Evolutionary conservation across 2,329 filamentous ascomycete species (phyloP).

Genomic region (Colletotrichum camelliae): DNA sequence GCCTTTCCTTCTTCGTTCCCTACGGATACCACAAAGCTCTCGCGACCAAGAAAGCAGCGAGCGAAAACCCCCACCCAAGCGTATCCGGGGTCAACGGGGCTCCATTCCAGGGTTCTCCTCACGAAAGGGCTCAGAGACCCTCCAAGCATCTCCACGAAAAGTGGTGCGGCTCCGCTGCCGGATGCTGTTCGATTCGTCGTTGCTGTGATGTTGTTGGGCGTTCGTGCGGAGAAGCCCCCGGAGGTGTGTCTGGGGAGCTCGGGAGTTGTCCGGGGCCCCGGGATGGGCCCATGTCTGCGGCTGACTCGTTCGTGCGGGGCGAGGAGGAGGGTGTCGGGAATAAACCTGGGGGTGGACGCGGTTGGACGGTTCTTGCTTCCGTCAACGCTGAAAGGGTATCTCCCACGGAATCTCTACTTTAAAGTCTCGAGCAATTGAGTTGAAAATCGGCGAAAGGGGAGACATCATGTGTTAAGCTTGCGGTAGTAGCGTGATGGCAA

Average conservation of each 20-base stretch:
- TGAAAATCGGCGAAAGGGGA: not conserved
- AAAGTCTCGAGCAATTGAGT: not conserved
- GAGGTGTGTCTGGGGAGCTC: not conserved
- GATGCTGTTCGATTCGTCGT: not conserved
- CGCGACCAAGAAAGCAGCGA: not conserved
- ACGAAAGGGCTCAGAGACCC: not conserved
- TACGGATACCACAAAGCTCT: not conserved
- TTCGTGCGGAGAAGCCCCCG: not conserved
- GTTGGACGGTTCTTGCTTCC: not conserved
- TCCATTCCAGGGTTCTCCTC: not conserved
- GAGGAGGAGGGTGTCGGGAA: not conserved
- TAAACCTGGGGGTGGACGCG: not conserved
- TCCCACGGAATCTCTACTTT: not conserved
- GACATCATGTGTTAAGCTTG: not conserved
- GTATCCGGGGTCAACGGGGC: not conserved
- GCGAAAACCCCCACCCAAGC: not conserved
- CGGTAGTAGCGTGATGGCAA: not conserved
- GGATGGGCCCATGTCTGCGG: not conserved
- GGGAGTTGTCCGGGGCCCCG: constrained; percentile 16
- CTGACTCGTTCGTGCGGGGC: constrained; percentile 11
- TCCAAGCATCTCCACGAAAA: not conserved
- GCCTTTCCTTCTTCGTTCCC: not conserved
- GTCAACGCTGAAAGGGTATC: not conserved
- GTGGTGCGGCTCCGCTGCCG: constrained; percentile 2
- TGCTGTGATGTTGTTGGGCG: not conserved